phyloP scores from a whole-genome alignment of 768 basidiomycete genomes.

The Termitomyces sp. region DNA sequence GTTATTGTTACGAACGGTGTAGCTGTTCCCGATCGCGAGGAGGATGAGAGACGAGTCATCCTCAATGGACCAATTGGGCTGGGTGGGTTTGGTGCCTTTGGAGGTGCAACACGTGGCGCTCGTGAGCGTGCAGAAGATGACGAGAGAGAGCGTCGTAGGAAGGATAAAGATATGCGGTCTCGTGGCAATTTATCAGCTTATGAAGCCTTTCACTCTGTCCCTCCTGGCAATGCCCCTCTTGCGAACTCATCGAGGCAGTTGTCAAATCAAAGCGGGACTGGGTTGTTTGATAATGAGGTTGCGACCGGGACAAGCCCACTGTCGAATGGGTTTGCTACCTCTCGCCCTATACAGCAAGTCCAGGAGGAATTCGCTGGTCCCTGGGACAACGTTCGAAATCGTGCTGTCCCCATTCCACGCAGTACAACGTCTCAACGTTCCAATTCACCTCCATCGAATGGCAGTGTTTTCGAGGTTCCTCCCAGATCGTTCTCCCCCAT shows the following conservation, averaged over 20 bases:
- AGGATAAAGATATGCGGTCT: constrained; percentile 45
- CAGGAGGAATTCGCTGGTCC: constrained; percentile 34
- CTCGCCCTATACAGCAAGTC: constrained; percentile 11
- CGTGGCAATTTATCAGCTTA: constrained; percentile 45
- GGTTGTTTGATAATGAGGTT: constrained; percentile 11
- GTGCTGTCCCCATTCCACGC: constrained; percentile 10
- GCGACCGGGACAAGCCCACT: constrained; percentile 13
- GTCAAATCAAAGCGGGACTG: constrained; percentile 21
- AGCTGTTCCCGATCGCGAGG: constrained; percentile 23
- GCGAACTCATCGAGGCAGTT: constrained; percentile 25
- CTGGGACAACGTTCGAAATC: constrained; percentile 32
- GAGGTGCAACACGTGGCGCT: constrained; percentile 38
- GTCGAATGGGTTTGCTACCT: constrained; percentile 12
- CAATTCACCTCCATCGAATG: constrained; percentile 19
- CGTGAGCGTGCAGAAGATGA: constrained; percentile 64
- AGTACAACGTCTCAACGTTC: constrained; percentile 28
- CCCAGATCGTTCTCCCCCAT: constrained; percentile 13
- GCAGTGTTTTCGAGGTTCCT: constrained; percentile 4
- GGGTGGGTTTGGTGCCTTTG: constrained; percentile 27
- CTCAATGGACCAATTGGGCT: constrained; percentile 26
- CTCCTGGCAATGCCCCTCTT: constrained; percentile 16
- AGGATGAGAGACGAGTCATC: constrained; percentile 41
- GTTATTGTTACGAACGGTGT: constrained; percentile 8
- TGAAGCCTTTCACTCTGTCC: constrained; percentile 75
- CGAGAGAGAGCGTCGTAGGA: constrained; percentile 43